These are phyloP conservation scores for Micromonas commoda DNA, from an alignment of 139 green algal genomes.

Conservation along the genomic window DNA sequence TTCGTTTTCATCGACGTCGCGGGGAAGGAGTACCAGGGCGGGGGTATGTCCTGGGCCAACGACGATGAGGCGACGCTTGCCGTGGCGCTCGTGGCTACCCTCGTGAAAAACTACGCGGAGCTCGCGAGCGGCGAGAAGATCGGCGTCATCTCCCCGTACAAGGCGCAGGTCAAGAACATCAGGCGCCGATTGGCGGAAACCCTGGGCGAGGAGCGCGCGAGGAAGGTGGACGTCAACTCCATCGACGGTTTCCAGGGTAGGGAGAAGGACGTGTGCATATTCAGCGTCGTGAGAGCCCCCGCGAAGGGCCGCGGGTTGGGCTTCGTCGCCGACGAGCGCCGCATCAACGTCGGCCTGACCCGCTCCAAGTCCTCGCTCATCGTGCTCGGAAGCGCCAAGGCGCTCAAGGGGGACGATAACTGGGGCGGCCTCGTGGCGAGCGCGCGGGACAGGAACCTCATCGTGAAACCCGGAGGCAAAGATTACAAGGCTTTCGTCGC, in stretches of 20 bases:
- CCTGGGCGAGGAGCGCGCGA: conserved; percentile 51
- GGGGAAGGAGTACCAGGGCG: conserved; percentile 19
- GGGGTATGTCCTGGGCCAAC: conserved; percentile 51
- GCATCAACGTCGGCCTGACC: conserved; percentile 87
- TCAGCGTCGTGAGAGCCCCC: conserved; percentile 58
- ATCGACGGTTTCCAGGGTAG: conserved; percentile 89
- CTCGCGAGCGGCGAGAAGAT: conserved; percentile 49
- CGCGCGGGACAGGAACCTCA: conserved; percentile 29
- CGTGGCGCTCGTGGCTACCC: conserved; percentile 39
- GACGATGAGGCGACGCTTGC: conserved; percentile 56
- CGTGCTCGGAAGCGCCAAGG: conserved; percentile 62
- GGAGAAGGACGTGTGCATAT: conserved; percentile 85
- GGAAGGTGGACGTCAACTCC: conserved; percentile 82
- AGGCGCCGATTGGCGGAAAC: background rate
- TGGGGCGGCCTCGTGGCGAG: conserved; percentile 48
- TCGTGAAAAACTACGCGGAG: conserved; percentile 47
- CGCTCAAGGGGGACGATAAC: conserved; percentile 48
- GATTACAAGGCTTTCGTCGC: conserved; percentile 33
- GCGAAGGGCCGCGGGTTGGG: conserved; percentile 41
- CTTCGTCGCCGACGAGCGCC: conserved; percentile 78
- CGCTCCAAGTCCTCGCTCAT: conserved; percentile 67
- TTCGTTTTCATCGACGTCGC: conserved; percentile 67
- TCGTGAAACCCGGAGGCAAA: conserved; percentile 23
- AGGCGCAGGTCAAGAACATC: conserved; percentile 62
- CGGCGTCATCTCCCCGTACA: conserved; percentile 86